These are phyloP conservation scores for Chionographis japonica DNA, from an alignment of 106 monocot species.

Conservation along the genomic window DNA sequence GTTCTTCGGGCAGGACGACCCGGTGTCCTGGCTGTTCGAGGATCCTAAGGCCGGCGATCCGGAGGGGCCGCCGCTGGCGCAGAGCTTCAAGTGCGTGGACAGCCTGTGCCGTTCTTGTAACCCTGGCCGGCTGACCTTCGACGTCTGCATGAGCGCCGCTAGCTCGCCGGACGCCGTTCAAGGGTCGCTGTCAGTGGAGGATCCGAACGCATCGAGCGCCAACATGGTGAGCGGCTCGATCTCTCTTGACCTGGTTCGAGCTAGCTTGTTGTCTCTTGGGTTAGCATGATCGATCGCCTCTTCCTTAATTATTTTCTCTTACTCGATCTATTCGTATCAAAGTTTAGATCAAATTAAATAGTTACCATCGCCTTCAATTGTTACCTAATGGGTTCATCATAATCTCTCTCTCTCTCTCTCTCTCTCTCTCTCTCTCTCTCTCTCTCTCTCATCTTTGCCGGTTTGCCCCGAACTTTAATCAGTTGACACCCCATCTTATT, in stretches of 20 bases:
- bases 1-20: constrained; percentile 29
- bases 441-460: too few species aligned
- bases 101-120: constrained; percentile 11
- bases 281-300: not conserved
- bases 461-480: too few species aligned
- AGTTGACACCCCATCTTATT: too few species aligned
- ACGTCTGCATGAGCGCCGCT: constrained; percentile 15
- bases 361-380: too few species aligned
- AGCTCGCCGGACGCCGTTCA: constrained; percentile 5
- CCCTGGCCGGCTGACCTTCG: constrained; percentile 13
- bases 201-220: not conserved
- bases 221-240: constrained; percentile 27
- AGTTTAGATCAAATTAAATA: too few species aligned
- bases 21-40: constrained; percentile 28
- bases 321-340: too few species aligned
- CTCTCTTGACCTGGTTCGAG: not conserved
- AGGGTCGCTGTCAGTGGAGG: not conserved
- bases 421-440: too few species aligned
- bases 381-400: too few species aligned
- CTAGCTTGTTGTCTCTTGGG: not conserved
- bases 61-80: not conserved
- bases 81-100: constrained; percentile 14
- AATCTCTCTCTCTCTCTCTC: too few species aligned
- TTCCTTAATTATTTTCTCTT: too few species aligned
- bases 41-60: constrained; percentile 5